Percentiles rank a stretch among this genome's conserved stretches.
These are phyloP conservation scores for Xylariales sp. DNA, from an alignment of 2,329 filamentous ascomycete genomes.

Conservation along the genomic window DNA sequence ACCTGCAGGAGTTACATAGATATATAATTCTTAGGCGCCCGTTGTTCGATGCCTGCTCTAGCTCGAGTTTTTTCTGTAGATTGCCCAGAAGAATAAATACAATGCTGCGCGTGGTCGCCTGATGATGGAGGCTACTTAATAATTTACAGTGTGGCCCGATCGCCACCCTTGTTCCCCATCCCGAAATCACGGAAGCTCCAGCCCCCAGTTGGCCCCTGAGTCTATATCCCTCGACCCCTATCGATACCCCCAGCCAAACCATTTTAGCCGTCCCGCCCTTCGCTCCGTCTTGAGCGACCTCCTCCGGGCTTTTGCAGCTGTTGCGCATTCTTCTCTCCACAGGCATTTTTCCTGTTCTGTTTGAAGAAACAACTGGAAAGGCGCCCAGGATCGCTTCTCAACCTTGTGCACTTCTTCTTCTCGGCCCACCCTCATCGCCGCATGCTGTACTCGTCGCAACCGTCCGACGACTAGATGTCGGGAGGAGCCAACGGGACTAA, in stretches of 20 bases:
- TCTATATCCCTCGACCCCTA: slow-evolving; percentile 8
- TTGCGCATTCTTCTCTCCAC: not conserved
- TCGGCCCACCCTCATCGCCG: not conserved
- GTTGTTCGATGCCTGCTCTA: no score
- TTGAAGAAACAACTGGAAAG: not conserved
- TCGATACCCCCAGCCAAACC: slow-evolving; percentile 6
- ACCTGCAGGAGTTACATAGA: no score
- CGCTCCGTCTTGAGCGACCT: not conserved
- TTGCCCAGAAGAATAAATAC: no score
- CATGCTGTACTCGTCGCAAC: slow-evolving; percentile 3
- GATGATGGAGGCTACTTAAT: no score
- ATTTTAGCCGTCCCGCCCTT: slow-evolving; percentile 7
- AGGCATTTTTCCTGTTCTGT: not conserved
- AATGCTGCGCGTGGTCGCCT: no score
- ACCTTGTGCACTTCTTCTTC: not conserved
- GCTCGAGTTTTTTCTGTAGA: no score
- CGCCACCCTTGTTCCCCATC: no score
- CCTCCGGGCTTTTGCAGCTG: not conserved
- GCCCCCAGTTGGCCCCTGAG: no score
- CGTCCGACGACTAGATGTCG: slow-evolving; percentile 11
- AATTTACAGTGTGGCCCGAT: no score
- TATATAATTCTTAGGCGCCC: no score
- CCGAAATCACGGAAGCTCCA: no score
- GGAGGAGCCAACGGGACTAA: not conserved
- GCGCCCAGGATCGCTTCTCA: not conserved